These are phyloP conservation scores for Talaromyces atroroseus DNA, from an alignment of 2,329 filamentous ascomycete genomes.

Conservation along the genomic window DNA sequence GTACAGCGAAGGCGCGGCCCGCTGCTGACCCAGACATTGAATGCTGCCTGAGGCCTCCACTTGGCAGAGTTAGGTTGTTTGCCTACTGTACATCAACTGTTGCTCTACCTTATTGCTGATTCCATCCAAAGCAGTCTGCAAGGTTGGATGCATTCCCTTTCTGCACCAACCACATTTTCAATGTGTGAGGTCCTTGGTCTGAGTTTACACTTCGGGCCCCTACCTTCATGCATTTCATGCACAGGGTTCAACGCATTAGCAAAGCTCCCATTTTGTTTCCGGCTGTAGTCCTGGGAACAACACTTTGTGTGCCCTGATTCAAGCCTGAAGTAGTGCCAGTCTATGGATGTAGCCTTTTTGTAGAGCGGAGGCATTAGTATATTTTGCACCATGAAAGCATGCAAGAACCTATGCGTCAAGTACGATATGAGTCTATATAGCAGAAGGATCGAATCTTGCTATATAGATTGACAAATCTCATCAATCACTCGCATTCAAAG, in stretches of 20 bases:
- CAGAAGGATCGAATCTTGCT: not conserved
- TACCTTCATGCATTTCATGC: not conserved
- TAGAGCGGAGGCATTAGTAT: no score
- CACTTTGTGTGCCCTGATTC: not conserved
- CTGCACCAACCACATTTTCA: not conserved
- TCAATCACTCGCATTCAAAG: no score
- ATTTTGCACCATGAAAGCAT: not conserved
- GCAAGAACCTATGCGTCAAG: not conserved
- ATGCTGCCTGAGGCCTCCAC: not conserved
- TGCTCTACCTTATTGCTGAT: not conserved
- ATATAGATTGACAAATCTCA: not conserved
- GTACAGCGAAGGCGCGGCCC: constrained; percentile 9
- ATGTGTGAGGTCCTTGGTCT: not conserved
- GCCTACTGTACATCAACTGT: no score
- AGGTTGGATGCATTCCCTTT: not conserved
- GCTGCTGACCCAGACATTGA: constrained; percentile 10
- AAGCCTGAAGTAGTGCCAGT: not conserved
- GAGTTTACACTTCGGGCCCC: not conserved
- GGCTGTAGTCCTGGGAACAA: not conserved
- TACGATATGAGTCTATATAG: not conserved
- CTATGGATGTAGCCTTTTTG: no score
- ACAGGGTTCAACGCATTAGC: not conserved
- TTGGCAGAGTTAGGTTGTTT: not conserved
- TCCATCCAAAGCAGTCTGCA: not conserved
- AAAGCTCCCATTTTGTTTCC: not conserved